A percentile compares a stretch with the other conserved stretches of the same genome.
phyloP scores from a whole-genome alignment of 768 basidiomycete species.

The Clathrus columnatus region DNA sequence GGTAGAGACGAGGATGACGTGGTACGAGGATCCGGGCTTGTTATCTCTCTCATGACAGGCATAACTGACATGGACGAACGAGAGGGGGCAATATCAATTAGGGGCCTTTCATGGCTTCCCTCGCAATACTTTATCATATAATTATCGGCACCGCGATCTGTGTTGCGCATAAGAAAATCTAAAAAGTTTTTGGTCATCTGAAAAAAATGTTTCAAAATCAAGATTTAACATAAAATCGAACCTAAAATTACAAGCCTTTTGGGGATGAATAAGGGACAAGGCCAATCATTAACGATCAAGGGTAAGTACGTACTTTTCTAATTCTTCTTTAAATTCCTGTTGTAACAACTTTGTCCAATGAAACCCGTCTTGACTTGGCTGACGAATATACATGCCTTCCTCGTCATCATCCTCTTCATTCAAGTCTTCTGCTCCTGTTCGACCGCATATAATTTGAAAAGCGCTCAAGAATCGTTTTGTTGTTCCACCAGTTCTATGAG shows the following conservation, averaged over 20 bases:
- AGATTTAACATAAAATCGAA: constrained; percentile 22
- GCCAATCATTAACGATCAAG: constrained; percentile 3
- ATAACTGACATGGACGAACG: constrained; percentile 53
- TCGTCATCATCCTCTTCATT: constrained; percentile 60
- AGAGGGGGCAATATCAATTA: constrained; percentile 73
- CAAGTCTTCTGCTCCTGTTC: constrained; percentile 67
- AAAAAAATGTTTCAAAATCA: neutral
- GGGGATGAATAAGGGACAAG: constrained; percentile 11
- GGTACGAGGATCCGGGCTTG: neutral
- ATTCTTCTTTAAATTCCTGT: constrained; percentile 74
- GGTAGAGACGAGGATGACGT: neutral
- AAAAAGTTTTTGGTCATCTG: neutral
- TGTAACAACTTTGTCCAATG: constrained; percentile 78
- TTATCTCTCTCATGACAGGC: constrained; percentile 63
- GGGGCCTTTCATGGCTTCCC: constrained; percentile 65
- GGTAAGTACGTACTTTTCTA: constrained; percentile 61
- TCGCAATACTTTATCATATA: constrained; percentile 92
- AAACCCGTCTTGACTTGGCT: constrained; percentile 37
- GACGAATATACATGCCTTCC: constrained; percentile 37
- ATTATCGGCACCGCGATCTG: constrained; percentile 81
- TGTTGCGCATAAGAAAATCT: constrained; percentile 92
- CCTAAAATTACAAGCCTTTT: constrained; percentile 81
- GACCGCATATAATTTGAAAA: constrained; percentile 76
- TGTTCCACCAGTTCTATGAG: constrained; percentile 60
- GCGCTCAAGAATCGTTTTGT: constrained; percentile 61